These are phyloP conservation scores for Candida railenensis DNA, from an alignment of 805 yeast genomes.

Conservation along the genomic window DNA sequence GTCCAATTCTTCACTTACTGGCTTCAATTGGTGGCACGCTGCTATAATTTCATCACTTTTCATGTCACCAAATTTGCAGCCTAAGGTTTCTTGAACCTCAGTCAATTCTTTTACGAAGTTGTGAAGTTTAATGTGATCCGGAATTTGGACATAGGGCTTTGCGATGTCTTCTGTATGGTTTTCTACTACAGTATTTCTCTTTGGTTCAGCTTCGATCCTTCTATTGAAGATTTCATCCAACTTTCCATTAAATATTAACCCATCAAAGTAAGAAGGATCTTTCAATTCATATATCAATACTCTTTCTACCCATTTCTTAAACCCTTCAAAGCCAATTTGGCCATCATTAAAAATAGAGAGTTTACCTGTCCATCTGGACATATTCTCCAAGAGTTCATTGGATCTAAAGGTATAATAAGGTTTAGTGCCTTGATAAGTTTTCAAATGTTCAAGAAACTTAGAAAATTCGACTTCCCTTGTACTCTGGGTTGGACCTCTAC, in stretches of 20 bases:
- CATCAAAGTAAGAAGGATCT: slow-evolving; percentile 1
- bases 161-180: too few species aligned
- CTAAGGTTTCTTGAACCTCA: slow-evolving; percentile 9
- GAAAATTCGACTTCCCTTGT: background rate
- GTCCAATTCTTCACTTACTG: slow-evolving; percentile 9
- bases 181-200: too few species aligned
- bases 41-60: slow-evolving; percentile 10
- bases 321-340: background rate
- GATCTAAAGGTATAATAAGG: background rate
- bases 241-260: background rate
- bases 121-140: slow-evolving; percentile 18
- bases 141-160: slow-evolving; percentile 14
- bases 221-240: background rate
- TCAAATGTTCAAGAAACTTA: background rate
- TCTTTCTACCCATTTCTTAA: background rate
- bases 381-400: background rate
- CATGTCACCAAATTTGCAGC: background rate
- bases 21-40: slow-evolving; percentile 4
- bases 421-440: background rate
- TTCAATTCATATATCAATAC: background rate
- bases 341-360: background rate
- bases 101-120: slow-evolving; percentile 15
- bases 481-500: background rate
- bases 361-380: background rate
- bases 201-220: background rate